A percentile compares a stretch with the other conserved stretches of the same genome.
Evolutionary conservation across 139 green algal species (phyloP).

Genomic region (Tetradesmus obliquus): DNA sequence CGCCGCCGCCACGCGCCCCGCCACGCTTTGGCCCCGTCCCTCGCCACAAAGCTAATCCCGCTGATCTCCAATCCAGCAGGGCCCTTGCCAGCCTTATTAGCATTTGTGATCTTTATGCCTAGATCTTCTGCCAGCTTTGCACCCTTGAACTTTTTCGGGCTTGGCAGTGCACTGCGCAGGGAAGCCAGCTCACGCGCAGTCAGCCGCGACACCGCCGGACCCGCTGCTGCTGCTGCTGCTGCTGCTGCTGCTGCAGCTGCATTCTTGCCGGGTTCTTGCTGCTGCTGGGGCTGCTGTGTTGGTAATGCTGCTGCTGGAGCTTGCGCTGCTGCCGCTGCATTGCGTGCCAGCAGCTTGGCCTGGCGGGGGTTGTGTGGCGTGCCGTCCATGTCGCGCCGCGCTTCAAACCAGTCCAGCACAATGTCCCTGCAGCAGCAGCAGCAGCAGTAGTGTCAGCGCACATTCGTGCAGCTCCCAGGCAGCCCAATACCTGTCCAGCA

Average conservation of each 20-base stretch:
- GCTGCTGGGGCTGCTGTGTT: background rate
- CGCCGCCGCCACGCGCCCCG: background rate
- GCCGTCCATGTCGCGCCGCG: conserved; percentile 15
- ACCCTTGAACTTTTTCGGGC: conserved; percentile 36
- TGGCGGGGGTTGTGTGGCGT: conserved; percentile 21
- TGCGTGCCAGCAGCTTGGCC: conserved; percentile 24
- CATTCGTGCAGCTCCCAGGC: background rate
- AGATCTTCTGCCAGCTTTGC: conserved; percentile 19
- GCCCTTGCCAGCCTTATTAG: background rate
- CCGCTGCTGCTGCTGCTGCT: conserved; percentile 18
- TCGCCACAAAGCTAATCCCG: conserved; percentile 34
- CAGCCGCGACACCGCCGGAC: background rate
- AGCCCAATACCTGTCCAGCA: too few relatives aligned
- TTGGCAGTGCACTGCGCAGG: conserved; percentile 17
- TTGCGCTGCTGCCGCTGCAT: background rate
- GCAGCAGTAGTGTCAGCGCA: background rate
- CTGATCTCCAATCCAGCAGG: conserved; percentile 9
- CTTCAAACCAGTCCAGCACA: conserved; percentile 36
- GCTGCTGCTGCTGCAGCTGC: conserved; percentile 24
- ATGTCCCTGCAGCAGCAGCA: conserved; percentile 8
- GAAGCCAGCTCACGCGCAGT: conserved; percentile 25
- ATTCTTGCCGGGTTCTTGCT: background rate
- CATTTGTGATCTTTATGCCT: conserved; percentile 11
- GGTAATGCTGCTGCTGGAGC: background rate
- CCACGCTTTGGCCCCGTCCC: conserved; percentile 24